Evolutionary conservation across 208 protist genomes (phyloP).

Genomic region (Leishmania aethiopica): DNA sequence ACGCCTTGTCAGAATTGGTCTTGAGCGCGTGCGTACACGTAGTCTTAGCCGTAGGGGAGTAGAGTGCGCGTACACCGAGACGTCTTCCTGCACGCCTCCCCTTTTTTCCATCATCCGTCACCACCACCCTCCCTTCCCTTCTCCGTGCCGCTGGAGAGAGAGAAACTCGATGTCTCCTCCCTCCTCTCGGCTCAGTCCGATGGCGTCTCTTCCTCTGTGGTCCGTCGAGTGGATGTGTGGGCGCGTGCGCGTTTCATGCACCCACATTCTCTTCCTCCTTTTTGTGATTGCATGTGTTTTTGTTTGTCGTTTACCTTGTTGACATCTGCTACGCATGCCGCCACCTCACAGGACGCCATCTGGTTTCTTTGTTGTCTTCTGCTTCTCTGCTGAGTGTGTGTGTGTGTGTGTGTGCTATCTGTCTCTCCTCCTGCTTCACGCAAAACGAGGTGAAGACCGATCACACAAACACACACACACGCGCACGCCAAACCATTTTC

Average conservation of each 20-base stretch:
- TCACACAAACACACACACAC: not conserved
- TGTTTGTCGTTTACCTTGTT: not conserved
- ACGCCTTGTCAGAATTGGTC: not conserved
- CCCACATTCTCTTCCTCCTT: not conserved
- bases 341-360: not conserved
- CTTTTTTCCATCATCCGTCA: not conserved
- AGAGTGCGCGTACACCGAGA: not conserved
- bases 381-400: not conserved
- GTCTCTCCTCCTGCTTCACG: too few relatives aligned
- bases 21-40: not conserved
- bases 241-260: not conserved
- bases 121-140: not conserved
- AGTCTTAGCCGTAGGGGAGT: not conserved
- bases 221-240: not conserved
- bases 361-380: not conserved
- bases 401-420: too few relatives aligned
- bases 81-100: not conserved
- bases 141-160: not conserved
- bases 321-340: not conserved
- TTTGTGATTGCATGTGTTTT: not conserved
- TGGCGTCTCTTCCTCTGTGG: not conserved
- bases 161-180: not conserved
- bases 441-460: not conserved
- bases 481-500: not conserved
- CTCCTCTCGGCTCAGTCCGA: not conserved